These are phyloP conservation scores for Aspergillus ochraceus DNA, from an alignment of 2,329 filamentous ascomycete species.

Conservation along the genomic window DNA sequence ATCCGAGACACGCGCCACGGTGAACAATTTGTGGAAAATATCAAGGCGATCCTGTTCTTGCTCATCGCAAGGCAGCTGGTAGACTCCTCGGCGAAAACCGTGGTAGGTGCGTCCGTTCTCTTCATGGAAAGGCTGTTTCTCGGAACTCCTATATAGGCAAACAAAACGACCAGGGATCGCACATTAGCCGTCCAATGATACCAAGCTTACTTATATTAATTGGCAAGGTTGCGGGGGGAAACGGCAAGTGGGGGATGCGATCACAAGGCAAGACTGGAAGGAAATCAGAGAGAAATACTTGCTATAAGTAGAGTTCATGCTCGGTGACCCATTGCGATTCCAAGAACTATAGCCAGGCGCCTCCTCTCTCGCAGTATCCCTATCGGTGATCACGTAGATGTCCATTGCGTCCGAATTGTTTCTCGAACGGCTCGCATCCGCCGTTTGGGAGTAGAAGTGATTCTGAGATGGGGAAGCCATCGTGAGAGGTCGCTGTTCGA, in stretches of 20 bases:
- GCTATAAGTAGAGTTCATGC: conserved; percentile 17
- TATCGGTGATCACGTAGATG: conserved; percentile 34
- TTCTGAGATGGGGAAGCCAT: conserved; percentile 22
- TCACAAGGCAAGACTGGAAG: background rate
- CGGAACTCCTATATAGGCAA: conserved; percentile 29
- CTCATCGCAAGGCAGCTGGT: conserved; percentile 77
- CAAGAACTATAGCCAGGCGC: conserved; percentile 21
- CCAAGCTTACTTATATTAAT: background rate
- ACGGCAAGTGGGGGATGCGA: background rate
- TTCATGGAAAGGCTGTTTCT: conserved; percentile 48
- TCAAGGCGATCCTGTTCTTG: conserved; percentile 76
- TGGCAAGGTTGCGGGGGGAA: background rate
- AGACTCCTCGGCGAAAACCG: conserved; percentile 65
- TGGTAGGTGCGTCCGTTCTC: conserved; percentile 73
- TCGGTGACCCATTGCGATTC: conserved; percentile 32
- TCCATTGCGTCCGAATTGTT: conserved; percentile 40
- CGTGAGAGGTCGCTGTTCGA: conserved; percentile 19
- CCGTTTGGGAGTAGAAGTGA: conserved; percentile 26
- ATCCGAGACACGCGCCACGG: conserved; percentile 58
- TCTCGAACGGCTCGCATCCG: conserved; percentile 28
- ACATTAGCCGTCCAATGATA: conserved; percentile 18
- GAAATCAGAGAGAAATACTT: conserved; percentile 22
- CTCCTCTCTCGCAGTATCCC: conserved; percentile 26
- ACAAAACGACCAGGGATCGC: background rate
- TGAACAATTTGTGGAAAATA: conserved; percentile 76